Evolutionary conservation across 352 stramenopile species (phyloP), one percentile per base, ranked within the genome.

Genomic region (Globisporangium parvum): DNA sequence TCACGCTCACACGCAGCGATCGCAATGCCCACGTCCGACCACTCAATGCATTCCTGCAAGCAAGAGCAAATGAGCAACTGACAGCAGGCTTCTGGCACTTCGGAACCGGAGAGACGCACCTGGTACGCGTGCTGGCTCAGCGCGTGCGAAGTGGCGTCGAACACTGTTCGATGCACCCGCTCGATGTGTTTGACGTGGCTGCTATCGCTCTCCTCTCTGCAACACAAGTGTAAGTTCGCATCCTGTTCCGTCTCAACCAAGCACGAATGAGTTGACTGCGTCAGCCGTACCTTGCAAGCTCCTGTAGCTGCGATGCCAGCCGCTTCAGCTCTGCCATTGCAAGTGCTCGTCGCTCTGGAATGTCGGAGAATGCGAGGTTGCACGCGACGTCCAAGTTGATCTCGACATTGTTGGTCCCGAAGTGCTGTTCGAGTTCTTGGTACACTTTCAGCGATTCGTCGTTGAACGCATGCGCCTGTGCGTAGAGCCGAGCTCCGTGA

Each of bases 331-430:
- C 75, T 2, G 45, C 33, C 24, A 87, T 77, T 0, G 77, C 72
- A 51, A 71, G 56, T 21, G 33, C 46, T 40, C 57, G 56, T 45
- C 62, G 57, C 57, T 70, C 51, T 11, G 51, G 39, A 63, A 60
- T 35, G 39, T 63, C 42, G 59, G 75, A 66, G 58, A 62, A 46
- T 58, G 74, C 73, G 6, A 90, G 63, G 48, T 62, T 67, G 40
- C 73, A 88, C n/a, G 75, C 79, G 15, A 92, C 60, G 53, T 90
- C 82, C 28, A 90, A 46, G 47, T 71, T 75, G 41, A 93, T 88
- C 26, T 77, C 63, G 24, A 87, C 55, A 20, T 63, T 59, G 24
- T 71, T 55, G 56, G 85, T 76, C 4, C 75, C 78, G 31, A 85
- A 88, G 35, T 84, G 77, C 41, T 70, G 62, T n/a, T 79, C 64